These are phyloP conservation scores for Conticribra guillardii DNA, from an alignment of 108 stramenopile species.

Conservation along the genomic window DNA sequence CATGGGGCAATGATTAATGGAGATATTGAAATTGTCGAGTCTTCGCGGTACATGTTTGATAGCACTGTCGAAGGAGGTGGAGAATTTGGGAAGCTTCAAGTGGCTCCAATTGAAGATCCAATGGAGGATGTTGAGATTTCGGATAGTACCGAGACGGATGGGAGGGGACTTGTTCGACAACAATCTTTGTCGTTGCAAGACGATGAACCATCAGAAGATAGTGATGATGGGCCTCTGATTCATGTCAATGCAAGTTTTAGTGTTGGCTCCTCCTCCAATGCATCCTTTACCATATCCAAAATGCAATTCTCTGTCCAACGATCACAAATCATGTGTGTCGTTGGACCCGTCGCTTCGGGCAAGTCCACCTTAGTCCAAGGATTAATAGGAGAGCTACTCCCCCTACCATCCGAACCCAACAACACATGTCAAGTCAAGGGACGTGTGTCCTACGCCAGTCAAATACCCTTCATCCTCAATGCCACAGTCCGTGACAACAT, in stretches of 20 bases:
- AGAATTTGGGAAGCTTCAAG: background rate
- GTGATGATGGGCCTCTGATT: constrained; percentile 1
- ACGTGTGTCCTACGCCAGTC: constrained; percentile 83
- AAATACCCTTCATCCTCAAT: constrained; percentile 95
- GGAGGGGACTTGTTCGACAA: too few relatives aligned
- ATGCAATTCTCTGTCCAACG: constrained; percentile 53
- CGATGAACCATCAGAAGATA: too few relatives aligned
- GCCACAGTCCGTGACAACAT: constrained; percentile 94
- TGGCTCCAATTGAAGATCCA: background rate
- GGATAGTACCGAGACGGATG: too few relatives aligned
- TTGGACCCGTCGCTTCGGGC: constrained; percentile 68
- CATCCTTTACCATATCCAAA: constrained; percentile 54
- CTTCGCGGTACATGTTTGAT: background rate
- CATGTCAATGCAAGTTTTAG: constrained; percentile 34
- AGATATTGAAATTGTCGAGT: background rate
- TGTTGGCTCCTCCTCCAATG: constrained; percentile 16
- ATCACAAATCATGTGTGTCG: constrained; percentile 64
- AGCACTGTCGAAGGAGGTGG: background rate
- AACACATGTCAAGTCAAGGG: constrained; percentile 36
- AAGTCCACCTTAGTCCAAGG: constrained; percentile 80
- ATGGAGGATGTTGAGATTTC: too few relatives aligned
- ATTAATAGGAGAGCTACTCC: constrained; percentile 72
- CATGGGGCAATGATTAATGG: too few relatives aligned
- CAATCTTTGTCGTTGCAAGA: too few relatives aligned
- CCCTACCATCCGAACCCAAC: constrained; percentile 5